Percentiles rank a stretch among this genome's conserved stretches.
These are phyloP conservation scores for Xylaria flabelliformis DNA, from an alignment of 495 filamentous ascomycete species.

Conservation along the genomic window DNA sequence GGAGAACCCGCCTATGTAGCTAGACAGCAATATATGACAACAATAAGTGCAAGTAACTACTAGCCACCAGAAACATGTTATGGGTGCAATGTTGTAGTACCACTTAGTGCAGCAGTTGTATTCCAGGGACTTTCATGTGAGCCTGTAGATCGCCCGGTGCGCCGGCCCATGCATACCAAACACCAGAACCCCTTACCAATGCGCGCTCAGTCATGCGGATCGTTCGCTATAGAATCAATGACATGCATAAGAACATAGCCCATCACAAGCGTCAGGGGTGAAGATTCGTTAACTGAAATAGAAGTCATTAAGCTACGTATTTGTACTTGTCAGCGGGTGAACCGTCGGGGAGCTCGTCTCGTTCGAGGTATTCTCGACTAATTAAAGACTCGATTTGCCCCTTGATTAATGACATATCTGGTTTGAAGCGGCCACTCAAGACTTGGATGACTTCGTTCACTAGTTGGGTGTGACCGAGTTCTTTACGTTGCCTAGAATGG, in stretches of 20 bases:
- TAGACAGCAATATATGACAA: neutral
- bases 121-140: neutral
- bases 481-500: conserved; percentile 79
- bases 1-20: neutral
- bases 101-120: neutral
- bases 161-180: conserved; percentile 19
- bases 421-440: conserved; percentile 79
- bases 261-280: conserved; percentile 9
- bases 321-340: conserved; percentile 39
- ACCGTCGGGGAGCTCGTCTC: conserved; percentile 61
- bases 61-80: neutral
- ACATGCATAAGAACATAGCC: conserved; percentile 10
- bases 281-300: neutral
- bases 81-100: neutral
- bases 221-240: conserved; percentile 23
- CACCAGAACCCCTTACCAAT: conserved; percentile 21
- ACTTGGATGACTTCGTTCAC: conserved; percentile 85
- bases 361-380: conserved; percentile 91
- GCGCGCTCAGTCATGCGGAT: conserved; percentile 24
- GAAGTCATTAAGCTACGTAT: conserved; percentile 36
- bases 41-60: neutral
- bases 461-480: conserved; percentile 78
- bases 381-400: conserved; percentile 92
- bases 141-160: conserved; percentile 12
- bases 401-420: conserved; percentile 91